phyloP scores from a whole-genome alignment of 2,329 filamentous ascomycete species.

The Chrysosporium keratinophilum region DNA sequence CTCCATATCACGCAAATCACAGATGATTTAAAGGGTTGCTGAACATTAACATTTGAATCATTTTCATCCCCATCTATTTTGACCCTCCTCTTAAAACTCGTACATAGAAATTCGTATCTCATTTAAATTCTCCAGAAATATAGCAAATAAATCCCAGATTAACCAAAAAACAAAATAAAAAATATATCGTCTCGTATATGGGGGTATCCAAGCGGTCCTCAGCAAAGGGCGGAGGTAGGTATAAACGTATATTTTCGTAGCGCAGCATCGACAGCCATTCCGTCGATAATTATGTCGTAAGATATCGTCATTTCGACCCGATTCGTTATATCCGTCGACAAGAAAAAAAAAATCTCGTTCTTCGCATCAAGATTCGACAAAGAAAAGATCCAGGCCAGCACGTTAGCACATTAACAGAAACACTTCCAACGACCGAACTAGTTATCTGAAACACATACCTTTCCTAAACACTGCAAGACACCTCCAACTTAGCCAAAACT shows the following conservation, averaged over 20 bases:
- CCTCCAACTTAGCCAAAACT: too few relatives aligned
- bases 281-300: background rate
- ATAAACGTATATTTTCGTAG: background rate
- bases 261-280: background rate
- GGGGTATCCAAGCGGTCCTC: slow-evolving; percentile 1
- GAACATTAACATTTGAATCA: background rate
- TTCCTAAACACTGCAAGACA: too few relatives aligned
- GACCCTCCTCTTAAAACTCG: background rate
- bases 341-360: too few relatives aligned
- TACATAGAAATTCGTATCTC: background rate
- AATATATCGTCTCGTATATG: background rate
- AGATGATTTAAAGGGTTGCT: too few relatives aligned
- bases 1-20: too few relatives aligned
- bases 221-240: background rate
- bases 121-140: background rate
- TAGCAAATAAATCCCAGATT: background rate
- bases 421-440: too few relatives aligned
- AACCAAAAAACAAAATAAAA: background rate
- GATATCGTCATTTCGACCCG: background rate
- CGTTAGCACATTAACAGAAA: too few relatives aligned
- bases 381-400: too few relatives aligned
- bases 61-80: background rate
- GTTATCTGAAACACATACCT: too few relatives aligned
- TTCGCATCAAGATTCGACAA: too few relatives aligned
- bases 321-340: background rate